phyloP scores from a whole-genome alignment of 2,329 filamentous ascomycete species.

The Aphanoascus verrucosus region DNA sequence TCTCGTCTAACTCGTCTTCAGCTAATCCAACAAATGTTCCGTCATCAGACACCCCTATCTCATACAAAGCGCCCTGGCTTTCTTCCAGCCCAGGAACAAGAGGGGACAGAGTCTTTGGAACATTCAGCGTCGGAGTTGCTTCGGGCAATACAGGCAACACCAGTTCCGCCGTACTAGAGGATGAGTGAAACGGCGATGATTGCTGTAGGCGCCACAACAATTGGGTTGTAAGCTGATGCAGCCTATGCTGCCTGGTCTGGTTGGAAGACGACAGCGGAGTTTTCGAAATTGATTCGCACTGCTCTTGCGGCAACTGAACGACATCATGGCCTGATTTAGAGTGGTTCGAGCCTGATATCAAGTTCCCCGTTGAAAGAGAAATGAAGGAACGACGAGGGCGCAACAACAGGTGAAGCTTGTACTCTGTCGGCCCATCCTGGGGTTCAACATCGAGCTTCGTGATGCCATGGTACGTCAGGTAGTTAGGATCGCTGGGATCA shows the following conservation, averaged over 20 bases:
- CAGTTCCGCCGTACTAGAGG: slow-evolving; percentile 62
- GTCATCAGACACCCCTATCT: slow-evolving; percentile 93
- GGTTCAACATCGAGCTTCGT: slow-evolving; percentile 79
- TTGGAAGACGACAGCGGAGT: slow-evolving; percentile 42
- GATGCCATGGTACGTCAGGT: slow-evolving; percentile 50
- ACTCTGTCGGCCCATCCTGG: slow-evolving; percentile 88
- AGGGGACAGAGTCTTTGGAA: slow-evolving; percentile 43
- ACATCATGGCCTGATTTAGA: slow-evolving; percentile 24
- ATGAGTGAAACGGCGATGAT: slow-evolving; percentile 73
- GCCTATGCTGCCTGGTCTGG: slow-evolving; percentile 67
- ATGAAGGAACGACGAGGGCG: slow-evolving; percentile 65
- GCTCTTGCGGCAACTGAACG: slow-evolving; percentile 18
- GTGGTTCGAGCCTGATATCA: slow-evolving; percentile 44
- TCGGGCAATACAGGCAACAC: slow-evolving; percentile 67
- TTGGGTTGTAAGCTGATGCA: slow-evolving; percentile 89
- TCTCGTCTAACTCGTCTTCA: slow-evolving; percentile 86
- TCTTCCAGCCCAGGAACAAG: slow-evolving; percentile 72
- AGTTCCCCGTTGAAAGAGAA: slow-evolving; percentile 55
- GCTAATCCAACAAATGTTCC: slow-evolving; percentile 81
- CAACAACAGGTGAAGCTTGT: slow-evolving; percentile 84
- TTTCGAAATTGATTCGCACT: slow-evolving; percentile 20
- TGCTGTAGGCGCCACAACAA: slow-evolving; percentile 90
- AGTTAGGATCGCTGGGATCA: slow-evolving; percentile 30
- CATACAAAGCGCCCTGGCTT: slow-evolving; percentile 84
- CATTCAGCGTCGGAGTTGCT: slow-evolving; percentile 46